These are phyloP conservation scores for Pistacia integerrima DNA, from an alignment of 345 rosid genomes.

Conservation along the genomic window DNA sequence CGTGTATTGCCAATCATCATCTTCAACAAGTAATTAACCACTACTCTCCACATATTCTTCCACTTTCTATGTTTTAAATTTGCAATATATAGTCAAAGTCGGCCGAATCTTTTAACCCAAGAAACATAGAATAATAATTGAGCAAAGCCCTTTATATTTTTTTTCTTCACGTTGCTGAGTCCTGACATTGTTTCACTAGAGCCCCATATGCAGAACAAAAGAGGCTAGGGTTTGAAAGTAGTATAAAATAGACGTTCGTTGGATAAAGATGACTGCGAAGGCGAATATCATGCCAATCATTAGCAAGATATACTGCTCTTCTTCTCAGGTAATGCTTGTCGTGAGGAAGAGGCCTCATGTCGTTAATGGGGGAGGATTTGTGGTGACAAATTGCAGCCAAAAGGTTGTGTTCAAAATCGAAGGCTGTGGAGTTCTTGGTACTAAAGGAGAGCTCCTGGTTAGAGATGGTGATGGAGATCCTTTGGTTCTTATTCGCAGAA, in stretches of 20 bases:
- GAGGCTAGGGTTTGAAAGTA: too few relatives aligned
- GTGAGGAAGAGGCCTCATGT: slow-evolving; percentile 79
- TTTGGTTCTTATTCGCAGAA: slow-evolving; percentile 71
- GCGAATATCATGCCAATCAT: slow-evolving; percentile 37
- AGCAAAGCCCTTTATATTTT: not conserved
- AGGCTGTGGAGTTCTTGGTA: slow-evolving; percentile 81
- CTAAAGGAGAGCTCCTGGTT: slow-evolving; percentile 54
- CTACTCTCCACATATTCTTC: not conserved
- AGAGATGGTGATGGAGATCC: slow-evolving; percentile 55
- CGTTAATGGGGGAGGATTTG: slow-evolving; percentile 85
- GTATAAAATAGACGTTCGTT: not conserved
- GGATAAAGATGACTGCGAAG: slow-evolving; percentile 10
- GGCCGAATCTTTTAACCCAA: slow-evolving; percentile 31
- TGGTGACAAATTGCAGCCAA: slow-evolving; percentile 68
- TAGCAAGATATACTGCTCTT: slow-evolving; percentile 69
- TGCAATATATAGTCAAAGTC: slow-evolving; percentile 18
- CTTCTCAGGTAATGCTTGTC: slow-evolving; percentile 51
- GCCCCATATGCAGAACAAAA: not conserved
- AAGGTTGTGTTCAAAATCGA: slow-evolving; percentile 68
- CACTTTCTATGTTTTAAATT: not conserved
- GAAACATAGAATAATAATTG: not conserved
- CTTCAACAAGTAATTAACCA: slow-evolving; percentile 20
- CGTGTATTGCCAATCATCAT: slow-evolving; percentile 14
- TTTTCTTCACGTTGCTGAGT: not conserved
- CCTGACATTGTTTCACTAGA: not conserved